Conservation (phyloP, 148 eudicot species). For the Cornus kousa region DNA sequence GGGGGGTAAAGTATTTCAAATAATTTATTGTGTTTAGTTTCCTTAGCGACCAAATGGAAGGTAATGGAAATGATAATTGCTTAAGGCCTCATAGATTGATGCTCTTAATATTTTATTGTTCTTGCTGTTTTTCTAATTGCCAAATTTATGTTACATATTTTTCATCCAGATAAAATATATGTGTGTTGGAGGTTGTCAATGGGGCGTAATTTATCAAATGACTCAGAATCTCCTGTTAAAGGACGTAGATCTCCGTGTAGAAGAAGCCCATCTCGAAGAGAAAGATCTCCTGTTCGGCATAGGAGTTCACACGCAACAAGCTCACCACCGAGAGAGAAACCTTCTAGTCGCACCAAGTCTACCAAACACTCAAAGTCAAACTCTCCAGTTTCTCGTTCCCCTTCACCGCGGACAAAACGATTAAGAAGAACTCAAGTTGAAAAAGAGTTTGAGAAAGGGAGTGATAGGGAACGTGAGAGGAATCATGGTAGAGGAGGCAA, state of each 20-base stretch:
- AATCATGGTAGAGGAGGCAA: constrained; percentile 40
- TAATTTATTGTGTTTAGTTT: too few relatives aligned
- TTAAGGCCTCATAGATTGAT: too few relatives aligned
- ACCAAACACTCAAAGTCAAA: constrained; percentile 23
- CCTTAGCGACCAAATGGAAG: too few relatives aligned
- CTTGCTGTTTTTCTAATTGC: background rate
- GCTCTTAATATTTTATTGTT: too few relatives aligned
- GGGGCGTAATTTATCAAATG: constrained; percentile 50
- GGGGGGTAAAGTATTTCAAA: too few relatives aligned
- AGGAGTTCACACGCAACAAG: constrained; percentile 54
- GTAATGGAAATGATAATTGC: too few relatives aligned
- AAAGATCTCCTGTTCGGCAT: constrained; percentile 61
- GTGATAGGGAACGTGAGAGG: constrained; percentile 45
- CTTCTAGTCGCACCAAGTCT: constrained; percentile 35
- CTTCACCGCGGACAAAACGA: constrained; percentile 78
- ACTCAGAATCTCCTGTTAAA: constrained; percentile 55
- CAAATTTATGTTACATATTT: background rate
- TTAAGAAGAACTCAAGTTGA: constrained; percentile 61
- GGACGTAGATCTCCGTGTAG: constrained; percentile 45
- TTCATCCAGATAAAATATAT: constrained; percentile 37
- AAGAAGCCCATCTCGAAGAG: constrained; percentile 68
- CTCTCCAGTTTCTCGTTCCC: constrained; percentile 44
- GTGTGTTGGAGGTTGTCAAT: constrained; percentile 34
- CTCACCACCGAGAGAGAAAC: constrained; percentile 50
- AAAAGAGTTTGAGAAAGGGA: constrained; percentile 40